These are phyloP conservation scores for Fusarium brachygibbosum DNA, from an alignment of 2,329 filamentous ascomycete genomes.

Conservation along the genomic window DNA sequence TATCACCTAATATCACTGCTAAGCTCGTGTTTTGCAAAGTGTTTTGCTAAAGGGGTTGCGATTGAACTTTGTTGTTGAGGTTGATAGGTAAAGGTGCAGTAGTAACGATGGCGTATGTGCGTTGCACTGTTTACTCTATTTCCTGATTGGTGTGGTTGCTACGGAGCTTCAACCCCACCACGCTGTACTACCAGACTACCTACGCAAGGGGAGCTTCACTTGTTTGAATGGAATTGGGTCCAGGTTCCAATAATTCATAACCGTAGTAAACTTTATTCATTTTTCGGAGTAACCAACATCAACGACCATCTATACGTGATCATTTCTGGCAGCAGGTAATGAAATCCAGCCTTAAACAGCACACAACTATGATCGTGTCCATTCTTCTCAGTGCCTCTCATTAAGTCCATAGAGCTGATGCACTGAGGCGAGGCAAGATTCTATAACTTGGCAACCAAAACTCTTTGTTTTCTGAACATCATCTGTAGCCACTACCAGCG, in stretches of 20 bases:
- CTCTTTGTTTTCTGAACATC: not conserved
- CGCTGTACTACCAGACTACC: not conserved
- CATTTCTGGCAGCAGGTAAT: not conserved
- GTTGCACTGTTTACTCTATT: constrained; percentile 50
- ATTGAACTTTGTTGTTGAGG: constrained; percentile 27
- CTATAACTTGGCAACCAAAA: not conserved
- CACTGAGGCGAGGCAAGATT: not conserved
- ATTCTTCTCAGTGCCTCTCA: not conserved
- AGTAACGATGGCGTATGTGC: constrained; percentile 35
- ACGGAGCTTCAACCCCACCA: constrained; percentile 48
- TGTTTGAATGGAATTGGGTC: not conserved
- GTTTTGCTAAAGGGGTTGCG: constrained; percentile 16
- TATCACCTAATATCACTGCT: constrained; percentile 26
- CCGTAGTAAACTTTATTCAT: not conserved
- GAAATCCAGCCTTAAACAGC: not conserved
- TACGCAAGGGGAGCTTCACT: not conserved
- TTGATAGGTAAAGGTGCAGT: constrained; percentile 35
- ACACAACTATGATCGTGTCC: not conserved
- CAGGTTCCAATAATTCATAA: constrained; percentile 21
- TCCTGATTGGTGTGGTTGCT: constrained; percentile 53
- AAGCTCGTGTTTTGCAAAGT: constrained; percentile 17
- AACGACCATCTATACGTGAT: no score
- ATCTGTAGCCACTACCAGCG: constrained; percentile 31
- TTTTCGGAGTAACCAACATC: no score
- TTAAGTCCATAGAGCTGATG: not conserved